Evolutionary conservation across 306 rosid genomes (phyloP).

Genomic region (Cyamopsis tetragonoloba): DNA sequence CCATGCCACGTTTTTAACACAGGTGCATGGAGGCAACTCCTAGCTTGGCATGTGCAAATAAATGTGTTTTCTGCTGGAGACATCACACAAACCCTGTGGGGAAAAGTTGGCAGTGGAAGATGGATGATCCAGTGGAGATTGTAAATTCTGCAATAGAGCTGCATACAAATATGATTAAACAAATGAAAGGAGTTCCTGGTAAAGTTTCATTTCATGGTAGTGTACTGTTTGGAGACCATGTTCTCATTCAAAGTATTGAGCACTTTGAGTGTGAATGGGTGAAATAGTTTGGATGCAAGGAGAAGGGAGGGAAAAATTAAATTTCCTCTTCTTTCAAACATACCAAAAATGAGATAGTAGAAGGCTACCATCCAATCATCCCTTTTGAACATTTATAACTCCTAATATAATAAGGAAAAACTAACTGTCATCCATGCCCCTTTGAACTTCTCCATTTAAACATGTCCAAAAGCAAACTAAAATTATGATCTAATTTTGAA

Average conservation of each 20-base stretch:
- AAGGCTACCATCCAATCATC: neutral
- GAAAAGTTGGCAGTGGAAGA: constrained; percentile 99
- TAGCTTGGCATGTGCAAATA: constrained; percentile 97
- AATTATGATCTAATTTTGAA: neutral
- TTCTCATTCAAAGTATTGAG: neutral
- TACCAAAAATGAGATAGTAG: neutral
- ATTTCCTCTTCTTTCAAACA: neutral
- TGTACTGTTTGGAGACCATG: neutral
- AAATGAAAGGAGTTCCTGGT: constrained; percentile 99
- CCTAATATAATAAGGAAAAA: neutral
- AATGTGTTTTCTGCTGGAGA: constrained; percentile 99
- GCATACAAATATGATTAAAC: constrained; percentile 89
- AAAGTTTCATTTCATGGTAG: constrained; percentile 23
- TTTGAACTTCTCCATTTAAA: neutral
- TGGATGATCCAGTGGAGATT: constrained; percentile 88
- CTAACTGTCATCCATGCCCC: neutral
- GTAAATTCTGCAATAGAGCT: constrained; percentile 80
- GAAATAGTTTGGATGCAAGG: neutral
- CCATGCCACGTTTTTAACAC: constrained; percentile 22
- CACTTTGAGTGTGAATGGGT: neutral
- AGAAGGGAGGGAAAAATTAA: neutral
- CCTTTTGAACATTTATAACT: neutral
- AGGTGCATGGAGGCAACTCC: constrained; percentile 99
- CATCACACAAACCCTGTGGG: constrained; percentile 99
- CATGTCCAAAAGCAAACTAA: neutral